Evolutionary conservation across 129 eudicot genomes (phyloP).

Genomic region (Kitagawia praeruptora): DNA sequence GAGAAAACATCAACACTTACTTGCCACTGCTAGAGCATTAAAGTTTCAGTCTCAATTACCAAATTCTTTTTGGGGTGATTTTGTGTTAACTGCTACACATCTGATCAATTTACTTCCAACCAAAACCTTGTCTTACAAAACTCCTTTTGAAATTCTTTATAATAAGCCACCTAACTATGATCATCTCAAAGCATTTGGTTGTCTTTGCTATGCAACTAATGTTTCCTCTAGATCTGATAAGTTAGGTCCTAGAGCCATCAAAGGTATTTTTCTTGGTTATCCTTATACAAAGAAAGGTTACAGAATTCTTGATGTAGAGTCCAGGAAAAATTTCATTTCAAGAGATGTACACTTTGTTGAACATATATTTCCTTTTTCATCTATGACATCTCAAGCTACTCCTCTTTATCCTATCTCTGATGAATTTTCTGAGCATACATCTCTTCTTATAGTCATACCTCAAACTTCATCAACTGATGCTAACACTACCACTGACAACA

Average conservation of each 20-base stretch:
- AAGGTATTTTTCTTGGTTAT: not conserved
- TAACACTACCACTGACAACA: no score
- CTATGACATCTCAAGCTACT: no score
- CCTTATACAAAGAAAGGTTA: not conserved
- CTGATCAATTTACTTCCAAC: not conserved
- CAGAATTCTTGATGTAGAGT: no score
- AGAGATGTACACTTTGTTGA: not conserved
- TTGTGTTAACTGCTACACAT: not conserved
- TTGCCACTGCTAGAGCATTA: not conserved
- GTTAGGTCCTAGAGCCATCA: not conserved
- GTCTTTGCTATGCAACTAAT: not conserved
- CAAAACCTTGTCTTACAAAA: no score
- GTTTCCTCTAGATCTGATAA: not conserved
- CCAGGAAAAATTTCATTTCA: not conserved
- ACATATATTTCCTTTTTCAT: not conserved
- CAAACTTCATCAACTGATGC: accelerated
- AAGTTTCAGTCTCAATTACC: not conserved
- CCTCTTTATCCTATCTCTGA: no score
- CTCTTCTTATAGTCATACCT: no score
- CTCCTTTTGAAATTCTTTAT: not conserved
- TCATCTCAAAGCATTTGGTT: not conserved
- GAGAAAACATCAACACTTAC: not conserved
- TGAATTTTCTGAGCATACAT: no score
- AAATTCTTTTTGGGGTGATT: not conserved
- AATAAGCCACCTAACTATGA: not conserved